Base-by-base conservation (phyloP, 169 alveolate genomes). In the Plasmodium blacklocki region DNA sequence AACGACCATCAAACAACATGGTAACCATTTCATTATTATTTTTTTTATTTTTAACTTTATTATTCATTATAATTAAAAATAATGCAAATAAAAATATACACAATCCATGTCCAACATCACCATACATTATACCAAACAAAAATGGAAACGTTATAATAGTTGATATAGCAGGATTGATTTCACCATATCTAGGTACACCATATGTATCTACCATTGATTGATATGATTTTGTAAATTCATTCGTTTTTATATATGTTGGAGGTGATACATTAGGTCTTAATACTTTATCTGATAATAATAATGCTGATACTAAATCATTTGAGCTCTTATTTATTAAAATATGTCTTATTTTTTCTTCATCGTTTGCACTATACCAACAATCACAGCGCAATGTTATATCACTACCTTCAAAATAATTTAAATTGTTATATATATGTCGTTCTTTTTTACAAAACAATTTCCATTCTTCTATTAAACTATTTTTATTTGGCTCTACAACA, bases 81-180 rank as follows among this genome's bases (percentile, higher is more conserved):
- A 96, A 59, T 2, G 98, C 97, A 80, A 97, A 94, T 23, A 96
- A 73, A 54, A 96, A 92, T 32, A 98, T 88, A 45, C 98, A 73
- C 26, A 96, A 89, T 6, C 99, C 99, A 93, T 99, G 99, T 3
- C 99, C 99, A 15, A 99, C 96, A 93, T 99, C 99, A 0, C 99
- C 99, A 89, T 98, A 99, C 99, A 99, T 99, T 39, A 99, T 97
- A 8, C 99, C 99, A 94, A 98, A 99, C 74, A 98, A 93, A 95
- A 99, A 99, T 12, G 99, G 99, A 93, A 99, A 98, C 3, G 99
- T 97, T 54, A 98, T 97, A 19, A 97, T 94, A n/a, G 99, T 97
- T 73, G 98, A 97, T 21, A 98, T 95, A 52, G 99, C 99, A 1
- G 99, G 99, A 88, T 98, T 98, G 8, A 98, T 98, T 91, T 98